Base-by-base conservation (phyloP, 495 filamentous ascomycete genomes). In the Rhypophila decipiens region DNA sequence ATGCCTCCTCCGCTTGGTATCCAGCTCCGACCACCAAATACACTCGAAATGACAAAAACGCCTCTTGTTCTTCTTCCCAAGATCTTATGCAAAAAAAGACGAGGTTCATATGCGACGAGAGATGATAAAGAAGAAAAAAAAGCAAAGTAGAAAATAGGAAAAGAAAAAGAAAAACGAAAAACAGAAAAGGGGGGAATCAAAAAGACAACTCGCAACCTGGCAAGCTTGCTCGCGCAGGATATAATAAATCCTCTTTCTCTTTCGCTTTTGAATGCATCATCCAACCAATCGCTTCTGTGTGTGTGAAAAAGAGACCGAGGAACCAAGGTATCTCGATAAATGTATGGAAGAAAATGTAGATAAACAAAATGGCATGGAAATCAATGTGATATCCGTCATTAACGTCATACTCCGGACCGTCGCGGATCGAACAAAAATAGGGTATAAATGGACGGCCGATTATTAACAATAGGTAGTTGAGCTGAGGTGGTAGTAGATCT, bases 361-460 rank as follows among this genome's bases (percentile, higher is more conserved):
- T 7, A 31, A 31, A 13, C 13, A 31, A 31, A 31, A 31, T n/a
- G n/a, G n/a, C n/a, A n/a, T n/a, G n/a, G n/a, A n/a, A n/a, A n/a
- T n/a, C n/a, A n/a, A n/a, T n/a, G n/a, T n/a, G 27, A 31, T 31
- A 31, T 31, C 27, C 46, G 23, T 47, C 44, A 47, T 47, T 47
- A 49, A 39, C 37, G 29, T 42, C 46, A 38, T 40, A 49, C 23
- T 9, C 21, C 17, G 12, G 24, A 13, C 36, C 36, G 19, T 20
- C 41, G 42, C 42, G 37, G 29, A 17, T 34, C 13, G 12, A n/a
- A 46, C 9, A 15, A 15, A 9, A n/a, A n/a, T n/a, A n/a, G n/a
- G 37, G n/a, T 4, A 46, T 35, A 47, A 20, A 47, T 29, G 15
- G 39, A 10, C 29, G n/a, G 11, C 11, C 10, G 5, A 31, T 31